phyloP scores from a whole-genome alignment of 164 flowering plant species.

The Echeveria elegans region DNA sequence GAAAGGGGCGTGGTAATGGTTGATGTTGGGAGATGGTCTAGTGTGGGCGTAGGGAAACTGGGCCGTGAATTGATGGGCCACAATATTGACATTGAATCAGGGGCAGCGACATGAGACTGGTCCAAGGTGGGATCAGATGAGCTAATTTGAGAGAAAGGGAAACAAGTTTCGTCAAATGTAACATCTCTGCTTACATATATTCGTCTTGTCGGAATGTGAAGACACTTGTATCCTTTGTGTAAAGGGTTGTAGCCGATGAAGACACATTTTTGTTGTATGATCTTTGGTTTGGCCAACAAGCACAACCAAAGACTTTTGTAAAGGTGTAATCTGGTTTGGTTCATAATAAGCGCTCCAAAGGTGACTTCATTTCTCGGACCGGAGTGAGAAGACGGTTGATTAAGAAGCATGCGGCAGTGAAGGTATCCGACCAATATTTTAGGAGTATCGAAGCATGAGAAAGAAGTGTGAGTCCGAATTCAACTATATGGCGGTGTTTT shows the following conservation, averaged over 20 bases:
- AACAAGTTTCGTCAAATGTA: not conserved
- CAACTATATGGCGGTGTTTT: slow-evolving; percentile 2
- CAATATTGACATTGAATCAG: too few species aligned
- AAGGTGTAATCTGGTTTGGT: not conserved
- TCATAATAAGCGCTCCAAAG: not conserved
- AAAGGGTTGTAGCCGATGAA: not conserved
- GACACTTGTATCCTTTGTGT: too few species aligned
- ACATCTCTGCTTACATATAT: not conserved
- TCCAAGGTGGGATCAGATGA: not conserved
- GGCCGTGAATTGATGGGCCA: too few species aligned
- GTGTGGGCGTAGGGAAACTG: too few species aligned
- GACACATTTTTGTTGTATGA: not conserved
- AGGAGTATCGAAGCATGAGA: not conserved
- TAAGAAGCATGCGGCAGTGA: not conserved
- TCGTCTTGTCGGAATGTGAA: not conserved
- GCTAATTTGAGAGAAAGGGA: not conserved
- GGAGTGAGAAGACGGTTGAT: not conserved
- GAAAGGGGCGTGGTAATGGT: too few species aligned
- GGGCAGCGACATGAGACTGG: too few species aligned
- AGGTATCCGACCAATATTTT: not conserved
- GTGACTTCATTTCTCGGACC: not conserved
- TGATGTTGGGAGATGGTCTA: too few species aligned
- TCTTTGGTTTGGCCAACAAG: not conserved
- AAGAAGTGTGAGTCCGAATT: not conserved
- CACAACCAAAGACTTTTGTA: not conserved